Evolutionary conservation across 495 filamentous ascomycete genomes (phyloP).

Genomic region (Penicillium taxi): DNA sequence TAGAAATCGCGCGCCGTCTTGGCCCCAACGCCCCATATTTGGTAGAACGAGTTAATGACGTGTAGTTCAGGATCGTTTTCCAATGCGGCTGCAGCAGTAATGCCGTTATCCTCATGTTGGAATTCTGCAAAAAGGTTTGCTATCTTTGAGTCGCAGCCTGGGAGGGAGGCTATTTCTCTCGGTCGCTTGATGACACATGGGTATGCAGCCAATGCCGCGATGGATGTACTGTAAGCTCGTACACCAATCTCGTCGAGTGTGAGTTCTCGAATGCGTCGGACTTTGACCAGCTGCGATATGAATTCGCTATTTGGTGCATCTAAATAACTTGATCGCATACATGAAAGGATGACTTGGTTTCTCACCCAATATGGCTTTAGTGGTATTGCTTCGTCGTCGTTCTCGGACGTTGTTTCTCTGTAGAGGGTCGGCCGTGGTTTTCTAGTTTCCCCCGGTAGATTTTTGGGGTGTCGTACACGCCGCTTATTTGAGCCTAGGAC

Average conservation of each 20-base stretch:
- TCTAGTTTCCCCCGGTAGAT: constrained; percentile 4
- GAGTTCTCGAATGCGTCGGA: constrained; percentile 62
- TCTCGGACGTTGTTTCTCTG: constrained; percentile 63
- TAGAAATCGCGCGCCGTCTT: constrained; percentile 77
- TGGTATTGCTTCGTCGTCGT: constrained; percentile 50
- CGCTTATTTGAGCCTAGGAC: constrained; percentile 13
- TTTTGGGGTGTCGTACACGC: too few species aligned
- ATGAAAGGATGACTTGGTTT: constrained; percentile 62
- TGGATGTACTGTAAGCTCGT: constrained; percentile 80
- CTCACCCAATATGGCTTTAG: constrained; percentile 63
- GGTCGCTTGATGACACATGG: constrained; percentile 50
- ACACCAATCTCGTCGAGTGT: constrained; percentile 69
- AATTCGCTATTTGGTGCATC: constrained; percentile 69
- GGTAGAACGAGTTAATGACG: constrained; percentile 60
- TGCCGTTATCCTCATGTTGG: constrained; percentile 42
- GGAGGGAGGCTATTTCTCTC: constrained; percentile 60
- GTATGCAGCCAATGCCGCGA: constrained; percentile 77
- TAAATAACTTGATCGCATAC: constrained; percentile 66
- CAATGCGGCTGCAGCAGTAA: constrained; percentile 56
- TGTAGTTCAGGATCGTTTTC: constrained; percentile 56
- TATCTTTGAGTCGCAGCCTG: constrained; percentile 76
- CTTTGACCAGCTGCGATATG: constrained; percentile 64
- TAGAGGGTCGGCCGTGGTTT: constrained; percentile 44
- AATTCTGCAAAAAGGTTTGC: constrained; percentile 73
- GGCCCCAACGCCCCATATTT: constrained; percentile 86